Evolutionary conservation across 306 rosid genomes (phyloP), one percentile per base, ranked within the genome.

Genomic region (Datisca glomerata): DNA sequence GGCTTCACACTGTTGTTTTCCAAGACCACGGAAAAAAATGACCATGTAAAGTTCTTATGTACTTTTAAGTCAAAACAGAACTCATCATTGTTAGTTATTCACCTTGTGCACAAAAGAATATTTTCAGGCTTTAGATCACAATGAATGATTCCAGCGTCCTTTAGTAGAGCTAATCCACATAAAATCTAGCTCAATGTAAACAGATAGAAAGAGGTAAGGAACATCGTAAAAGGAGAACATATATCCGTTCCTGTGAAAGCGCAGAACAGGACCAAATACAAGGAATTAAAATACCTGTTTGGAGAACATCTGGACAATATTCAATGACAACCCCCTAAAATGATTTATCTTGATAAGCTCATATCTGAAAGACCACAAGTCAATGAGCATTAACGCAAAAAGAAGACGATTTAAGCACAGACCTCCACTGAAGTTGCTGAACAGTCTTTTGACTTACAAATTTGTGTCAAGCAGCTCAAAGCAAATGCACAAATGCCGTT

Each of bases 111-210:
- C 58, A 91, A 51, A 49, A 91, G 94, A 66, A 91, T 91, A 65
- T 91, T 91, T 78, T 91, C 98, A 29, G 98, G 98, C 92, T 91
- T 91, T 76, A 91, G 72, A 75, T 91, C 98, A 75, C 98, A 91
- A 58, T 91, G 98, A 68, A 91, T 91, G 60, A 91, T 85, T 51
- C 92, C 92, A 61, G 96, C 98, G 54, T 91, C 96, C 61, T 91
- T 91, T 62, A 91, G 68, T 17, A 91, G 69, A 64, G 76, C 81
- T 57, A 91, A 43, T 57, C 98, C 98, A 29, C 74, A 63, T 55
- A 91, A 72, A 65, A 91, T 91, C 98, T 91, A 54, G 45, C 67
- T 56, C 43, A n/a, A 20, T 52, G 21, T 21, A 18, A 27, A 48
- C 54, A 37, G 46, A 54, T 59, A 64, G 12, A 19, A 25, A 16